These are phyloP conservation scores for Spongospora subterranea DNA, from an alignment of 208 protist genomes.

Conservation along the genomic window DNA sequence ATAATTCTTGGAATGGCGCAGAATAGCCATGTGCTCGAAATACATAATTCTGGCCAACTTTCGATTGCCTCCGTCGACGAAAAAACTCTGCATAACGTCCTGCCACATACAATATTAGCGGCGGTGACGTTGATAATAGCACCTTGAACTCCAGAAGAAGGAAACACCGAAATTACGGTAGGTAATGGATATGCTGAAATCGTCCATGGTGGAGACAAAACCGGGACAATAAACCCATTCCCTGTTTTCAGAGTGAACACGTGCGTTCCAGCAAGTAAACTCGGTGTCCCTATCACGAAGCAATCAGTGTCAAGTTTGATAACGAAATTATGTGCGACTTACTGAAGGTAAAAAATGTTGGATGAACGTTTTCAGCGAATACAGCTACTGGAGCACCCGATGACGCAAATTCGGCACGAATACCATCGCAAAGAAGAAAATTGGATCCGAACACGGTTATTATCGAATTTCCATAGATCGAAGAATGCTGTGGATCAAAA, in stretches of 20 bases:
- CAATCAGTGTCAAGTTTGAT: background rate
- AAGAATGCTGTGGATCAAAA: background rate
- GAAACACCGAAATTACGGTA: background rate
- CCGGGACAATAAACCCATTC: background rate
- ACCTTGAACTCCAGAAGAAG: slow-evolving; percentile 20
- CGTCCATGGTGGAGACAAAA: background rate
- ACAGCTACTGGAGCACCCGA: background rate
- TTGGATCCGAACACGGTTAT: background rate
- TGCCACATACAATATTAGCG: slow-evolving; percentile 8
- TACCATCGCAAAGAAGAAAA: background rate
- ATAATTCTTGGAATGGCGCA: background rate
- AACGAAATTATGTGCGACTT: background rate
- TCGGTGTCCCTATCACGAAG: background rate
- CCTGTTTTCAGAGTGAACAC: background rate
- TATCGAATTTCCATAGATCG: background rate
- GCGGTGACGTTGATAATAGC: slow-evolving; percentile 24
- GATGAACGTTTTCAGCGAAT: background rate
- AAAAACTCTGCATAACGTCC: background rate
- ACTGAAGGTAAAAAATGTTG: background rate
- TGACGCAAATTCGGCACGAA: background rate
- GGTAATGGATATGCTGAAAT: background rate
- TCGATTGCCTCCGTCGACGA: no score
- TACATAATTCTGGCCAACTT: no score
- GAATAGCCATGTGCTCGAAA: no score
- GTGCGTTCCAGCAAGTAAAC: background rate